These are phyloP conservation scores for Cnidoscolus chayamansa DNA, from an alignment of 441 rosid species.

Conservation along the genomic window DNA sequence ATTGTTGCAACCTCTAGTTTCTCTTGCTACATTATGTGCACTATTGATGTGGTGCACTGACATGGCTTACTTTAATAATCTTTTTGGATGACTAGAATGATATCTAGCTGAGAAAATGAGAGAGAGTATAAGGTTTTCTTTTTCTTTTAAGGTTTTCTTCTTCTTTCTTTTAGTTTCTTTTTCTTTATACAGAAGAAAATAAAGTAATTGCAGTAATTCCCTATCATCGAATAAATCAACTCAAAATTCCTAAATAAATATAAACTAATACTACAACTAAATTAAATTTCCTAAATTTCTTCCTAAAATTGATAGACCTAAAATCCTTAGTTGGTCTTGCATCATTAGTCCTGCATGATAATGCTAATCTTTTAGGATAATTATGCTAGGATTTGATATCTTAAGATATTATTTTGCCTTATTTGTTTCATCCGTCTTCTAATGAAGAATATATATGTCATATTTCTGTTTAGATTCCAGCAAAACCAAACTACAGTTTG, in stretches of 20 bases:
- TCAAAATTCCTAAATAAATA: too few relatives aligned
- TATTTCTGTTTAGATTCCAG: slow-evolving; percentile 56
- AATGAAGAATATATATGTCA: not conserved
- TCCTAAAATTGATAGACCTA: too few relatives aligned
- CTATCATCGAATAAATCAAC: too few relatives aligned
- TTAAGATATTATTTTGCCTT: slow-evolving; percentile 13
- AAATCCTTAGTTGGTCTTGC: too few relatives aligned
- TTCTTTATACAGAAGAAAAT: not conserved
- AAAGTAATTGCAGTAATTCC: too few relatives aligned
- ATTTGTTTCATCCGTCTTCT: slow-evolving; percentile 13
- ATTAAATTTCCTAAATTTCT: too few relatives aligned
- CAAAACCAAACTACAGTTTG: slow-evolving; percentile 83
- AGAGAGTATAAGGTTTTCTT: not conserved
- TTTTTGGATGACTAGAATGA: not conserved
- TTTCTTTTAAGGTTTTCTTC: not conserved
- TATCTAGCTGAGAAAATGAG: not conserved
- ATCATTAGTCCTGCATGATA: not conserved
- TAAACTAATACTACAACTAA: too few relatives aligned
- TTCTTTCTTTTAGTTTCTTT: not conserved
- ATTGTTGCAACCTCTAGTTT: not conserved
- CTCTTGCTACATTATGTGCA: too few relatives aligned
- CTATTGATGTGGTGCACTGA: not conserved
- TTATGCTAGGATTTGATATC: not conserved
- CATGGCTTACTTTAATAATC: not conserved
- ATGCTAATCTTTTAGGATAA: not conserved